Evolutionary conservation across 495 filamentous ascomycete genomes (phyloP).

Genomic region (Lichenothelia convexa): DNA sequence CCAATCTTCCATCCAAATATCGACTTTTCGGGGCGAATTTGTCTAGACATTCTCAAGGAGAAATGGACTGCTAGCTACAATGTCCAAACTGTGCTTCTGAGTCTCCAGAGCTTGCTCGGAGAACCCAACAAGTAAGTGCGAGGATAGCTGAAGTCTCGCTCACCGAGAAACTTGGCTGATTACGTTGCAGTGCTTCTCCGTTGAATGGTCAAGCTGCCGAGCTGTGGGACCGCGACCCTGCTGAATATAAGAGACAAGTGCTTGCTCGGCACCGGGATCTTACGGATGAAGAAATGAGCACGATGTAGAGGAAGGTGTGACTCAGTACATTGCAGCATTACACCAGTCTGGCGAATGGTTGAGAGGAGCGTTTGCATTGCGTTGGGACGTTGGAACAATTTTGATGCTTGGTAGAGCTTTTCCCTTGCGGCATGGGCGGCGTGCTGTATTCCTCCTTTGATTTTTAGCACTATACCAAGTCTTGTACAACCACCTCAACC

Average conservation of each 20-base stretch:
- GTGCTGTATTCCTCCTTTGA: no score
- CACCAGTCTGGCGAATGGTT: no score
- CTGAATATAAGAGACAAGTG: conserved; percentile 69
- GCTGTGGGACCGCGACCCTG: conserved; percentile 79
- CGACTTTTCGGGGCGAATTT: conserved; percentile 24
- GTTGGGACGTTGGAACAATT: no score
- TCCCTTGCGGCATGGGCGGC: no score
- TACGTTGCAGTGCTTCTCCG: conserved; percentile 56
- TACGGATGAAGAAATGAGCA: conserved; percentile 30
- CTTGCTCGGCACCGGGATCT: conserved; percentile 43
- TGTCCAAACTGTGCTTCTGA: conserved; percentile 78
- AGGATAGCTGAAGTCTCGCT: neutral
- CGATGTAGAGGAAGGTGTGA: no score
- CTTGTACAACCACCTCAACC: no score
- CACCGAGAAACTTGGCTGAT: neutral
- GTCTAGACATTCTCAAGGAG: conserved; percentile 87
- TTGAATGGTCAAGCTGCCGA: conserved; percentile 93
- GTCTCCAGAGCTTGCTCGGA: conserved; percentile 83
- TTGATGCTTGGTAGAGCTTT: no score
- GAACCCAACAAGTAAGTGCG: conserved; percentile 79
- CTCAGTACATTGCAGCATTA: no score
- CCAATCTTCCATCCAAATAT: conserved; percentile 28
- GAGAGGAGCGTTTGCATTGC: no score
- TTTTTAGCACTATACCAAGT: no score
- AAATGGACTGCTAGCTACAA: conserved; percentile 97